Conservation (phyloP, 371 early-diverging fungal species). For the Globomyces sp. region DNA sequence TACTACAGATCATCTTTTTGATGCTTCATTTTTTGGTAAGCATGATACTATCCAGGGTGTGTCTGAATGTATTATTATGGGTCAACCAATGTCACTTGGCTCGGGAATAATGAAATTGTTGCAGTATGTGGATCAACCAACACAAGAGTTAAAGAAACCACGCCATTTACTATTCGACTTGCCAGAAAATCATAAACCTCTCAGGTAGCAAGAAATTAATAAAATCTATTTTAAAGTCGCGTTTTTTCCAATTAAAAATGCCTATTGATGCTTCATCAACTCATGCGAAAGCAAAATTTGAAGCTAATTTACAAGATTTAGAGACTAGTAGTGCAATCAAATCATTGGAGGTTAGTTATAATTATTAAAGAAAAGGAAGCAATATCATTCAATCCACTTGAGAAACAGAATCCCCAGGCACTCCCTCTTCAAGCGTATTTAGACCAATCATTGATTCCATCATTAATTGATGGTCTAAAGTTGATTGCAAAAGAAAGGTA, state of each 20-base stretch:
- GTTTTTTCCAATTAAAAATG: background rate
- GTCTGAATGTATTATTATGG: slow-evolving; percentile 98
- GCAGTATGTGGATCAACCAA: slow-evolving; percentile 41
- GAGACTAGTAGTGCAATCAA: background rate
- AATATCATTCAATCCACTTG: background rate
- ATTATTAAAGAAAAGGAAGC: slow-evolving; percentile 4
- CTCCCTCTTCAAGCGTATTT: slow-evolving; percentile 43
- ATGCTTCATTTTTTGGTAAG: slow-evolving; percentile 93
- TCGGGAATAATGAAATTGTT: slow-evolving; percentile 94
- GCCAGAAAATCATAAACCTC: background rate
- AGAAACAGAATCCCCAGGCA: slow-evolving; percentile 25
- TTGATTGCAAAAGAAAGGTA: slow-evolving; percentile 41
- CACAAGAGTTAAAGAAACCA: background rate
- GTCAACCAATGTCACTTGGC: slow-evolving; percentile 96
- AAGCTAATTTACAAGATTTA: background rate
- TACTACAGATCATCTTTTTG: slow-evolving; percentile 99
- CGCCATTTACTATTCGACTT: no score
- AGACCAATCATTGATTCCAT: slow-evolving; percentile 43
- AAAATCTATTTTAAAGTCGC: background rate
- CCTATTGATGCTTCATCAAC: background rate
- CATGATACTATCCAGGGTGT: slow-evolving; percentile 95
- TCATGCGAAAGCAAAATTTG: background rate
- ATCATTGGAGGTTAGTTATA: background rate
- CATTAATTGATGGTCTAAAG: slow-evolving; percentile 46
- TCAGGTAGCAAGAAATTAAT: slow-evolving; percentile 1